Base-by-base conservation (phyloP, 352 stramenopile genomes). In the Poterioochromonas sp. region DNA sequence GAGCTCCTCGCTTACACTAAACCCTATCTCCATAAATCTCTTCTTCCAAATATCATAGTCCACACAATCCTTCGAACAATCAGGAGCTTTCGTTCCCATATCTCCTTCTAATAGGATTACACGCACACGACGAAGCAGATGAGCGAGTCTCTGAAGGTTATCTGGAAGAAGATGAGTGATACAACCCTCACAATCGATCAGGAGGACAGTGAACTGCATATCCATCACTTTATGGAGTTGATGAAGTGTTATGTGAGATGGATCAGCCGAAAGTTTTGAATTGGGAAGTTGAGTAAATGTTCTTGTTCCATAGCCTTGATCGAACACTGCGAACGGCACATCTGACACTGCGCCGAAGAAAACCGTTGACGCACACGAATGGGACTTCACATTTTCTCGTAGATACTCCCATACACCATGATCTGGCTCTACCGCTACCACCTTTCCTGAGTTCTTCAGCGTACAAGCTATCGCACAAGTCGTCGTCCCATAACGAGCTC, bases 151-250 rank as follows among this genome's bases (percentile, higher is more conserved):
- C 5, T 3, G 20, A 47, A 49, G 5, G 8, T 8, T 47, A 32
- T 26, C 32, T 40, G 11, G 29, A 29, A 73, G 40, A 15, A 73
- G 34, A 32, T 32, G 12, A 29, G 47, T 29, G 11, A 73, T 73
- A 49, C 63, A 73, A 32, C 63, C 63, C 40, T 73, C 63, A 73
- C 63, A 73, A 44, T 73, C 63, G 29, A 73, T 73, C 63, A 73
- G n/a, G 11, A 73, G 32, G 37, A 32, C 63, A 26, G 63, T 51
- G 32, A 73, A 73, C 11, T 1, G 8, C 29, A 44, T 35, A n/a
- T 29, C 18, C 8, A 49, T 29, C 3, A 29, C 63, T 32, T 51
- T 29, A 41, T 73, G 63, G 15, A 73, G 34, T 29, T 44, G 3
- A 15, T 68, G 5, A 39, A 68, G 26, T 68, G 58, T 68, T 32